Evolutionary conservation across 345 rosid genomes (phyloP), one percentile per base, ranked within the genome.

Genomic region (Gynandropsis gynandra): DNA sequence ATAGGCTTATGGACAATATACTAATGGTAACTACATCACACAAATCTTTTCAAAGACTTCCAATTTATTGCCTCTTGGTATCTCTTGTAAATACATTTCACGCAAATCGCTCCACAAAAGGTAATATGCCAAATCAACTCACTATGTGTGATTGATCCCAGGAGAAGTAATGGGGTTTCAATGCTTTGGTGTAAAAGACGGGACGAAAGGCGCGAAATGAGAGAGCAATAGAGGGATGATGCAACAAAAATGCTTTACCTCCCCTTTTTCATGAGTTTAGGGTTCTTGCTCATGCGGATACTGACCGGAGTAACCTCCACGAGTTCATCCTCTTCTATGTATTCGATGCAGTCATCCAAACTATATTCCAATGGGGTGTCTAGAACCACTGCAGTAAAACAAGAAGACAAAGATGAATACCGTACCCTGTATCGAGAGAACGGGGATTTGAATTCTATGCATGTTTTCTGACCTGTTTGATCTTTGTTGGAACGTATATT

Each of bases 281-380:
- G 93, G 65, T 81, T 82, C 72, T 92, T 87, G 79, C 93, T 85
- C 93, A 80, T 87, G 49, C 96, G 56, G 71, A 92, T 74, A 63
- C 87, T 76, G 1, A 4, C 47, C n/a, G 96, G 93, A 11, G 96
- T 87, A n/a, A 85, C 88, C 77, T 87, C 98, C 69, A 92, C 98
- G 49, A 92, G 66, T 44, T 92, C 98, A 63, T 92, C 98, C 72
- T 92, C 98, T 72, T 80, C 89, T 62, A 92, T 87, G 63, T 92
- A 87, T 65, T 92, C 96, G 2, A 92, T 92, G 81, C 89, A 92
- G 70, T 87, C 98, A 5, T 90, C 96, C 31, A 87, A 74, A 75
- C 96, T 87, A 65, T 87, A 92, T n/a, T 73, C 80, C 77, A 84
- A 60, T 5, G 93, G 79, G 10, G 93, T 82, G 62, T 92, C 98